Percentiles rank a stretch among this genome's conserved stretches.
Evolutionary conservation across 345 rosid genomes (phyloP).

Genomic region (Melastoma malabathricum): DNA sequence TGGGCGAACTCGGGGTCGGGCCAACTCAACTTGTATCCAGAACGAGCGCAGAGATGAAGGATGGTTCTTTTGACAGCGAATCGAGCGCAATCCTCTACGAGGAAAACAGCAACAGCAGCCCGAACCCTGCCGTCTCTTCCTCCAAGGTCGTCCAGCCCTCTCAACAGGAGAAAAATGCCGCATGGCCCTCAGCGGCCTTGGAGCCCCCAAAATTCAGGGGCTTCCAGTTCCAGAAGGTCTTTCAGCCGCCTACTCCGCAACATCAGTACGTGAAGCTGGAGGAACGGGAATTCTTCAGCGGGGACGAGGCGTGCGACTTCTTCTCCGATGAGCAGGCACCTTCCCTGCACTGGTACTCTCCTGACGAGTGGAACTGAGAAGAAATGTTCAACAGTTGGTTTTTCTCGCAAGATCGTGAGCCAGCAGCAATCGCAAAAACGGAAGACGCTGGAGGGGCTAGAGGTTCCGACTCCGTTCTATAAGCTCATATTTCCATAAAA

Average conservation of each 20-base stretch:
- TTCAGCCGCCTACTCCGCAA: constrained; percentile 7
- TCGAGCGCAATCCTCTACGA: constrained; percentile 82
- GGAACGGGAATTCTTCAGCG: constrained; percentile 60
- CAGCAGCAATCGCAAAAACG: too few species aligned
- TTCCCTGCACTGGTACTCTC: constrained; percentile 64
- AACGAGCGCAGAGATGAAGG: constrained; percentile 21
- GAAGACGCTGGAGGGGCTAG: too few species aligned
- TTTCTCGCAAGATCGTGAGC: too few species aligned
- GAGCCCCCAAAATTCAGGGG: constrained; percentile 24
- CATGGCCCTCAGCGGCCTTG: not conserved
- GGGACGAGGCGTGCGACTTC: constrained; percentile 72
- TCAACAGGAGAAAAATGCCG: too few species aligned
- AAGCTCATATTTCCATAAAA: too few species aligned
- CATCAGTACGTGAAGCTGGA: constrained; percentile 68
- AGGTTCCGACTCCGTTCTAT: too few species aligned
- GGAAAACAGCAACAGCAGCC: constrained; percentile 49
- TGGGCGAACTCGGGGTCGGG: not conserved
- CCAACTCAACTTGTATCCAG: constrained; percentile 10
- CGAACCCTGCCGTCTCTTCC: constrained; percentile 18
- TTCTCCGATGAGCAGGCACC: constrained; percentile 89
- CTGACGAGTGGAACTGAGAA: constrained; percentile 41
- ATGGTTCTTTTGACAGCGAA: constrained; percentile 87
- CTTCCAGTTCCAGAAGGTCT: constrained; percentile 17
- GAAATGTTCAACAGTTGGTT: too few species aligned
- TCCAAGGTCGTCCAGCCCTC: constrained; percentile 7